phyloP scores from a whole-genome alignment of 208 protist species.

The Trypanosoma melophagium region DNA sequence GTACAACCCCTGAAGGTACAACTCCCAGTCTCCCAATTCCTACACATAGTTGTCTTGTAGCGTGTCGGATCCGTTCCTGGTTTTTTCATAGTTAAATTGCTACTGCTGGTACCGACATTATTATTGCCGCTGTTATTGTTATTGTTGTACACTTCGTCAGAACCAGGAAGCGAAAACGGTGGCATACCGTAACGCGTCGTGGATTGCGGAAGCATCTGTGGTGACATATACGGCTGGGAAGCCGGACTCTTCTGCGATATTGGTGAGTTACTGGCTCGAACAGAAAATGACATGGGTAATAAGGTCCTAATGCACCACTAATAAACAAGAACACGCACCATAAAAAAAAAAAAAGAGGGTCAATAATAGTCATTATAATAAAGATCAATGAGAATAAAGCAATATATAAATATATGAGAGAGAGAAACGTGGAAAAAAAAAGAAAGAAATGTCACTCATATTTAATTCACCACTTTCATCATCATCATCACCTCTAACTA shows the following conservation, averaged over 20 bases:
- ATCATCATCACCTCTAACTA: constrained; percentile 17
- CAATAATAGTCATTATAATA: too few relatives aligned
- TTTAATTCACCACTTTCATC: not conserved
- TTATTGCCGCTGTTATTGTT: not conserved
- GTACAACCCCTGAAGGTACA: constrained; percentile 78
- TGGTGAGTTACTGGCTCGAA: constrained; percentile 52
- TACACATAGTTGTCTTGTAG: constrained; percentile 87
- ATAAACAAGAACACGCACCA: not conserved
- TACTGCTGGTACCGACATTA: not conserved
- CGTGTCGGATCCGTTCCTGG: constrained; percentile 69
- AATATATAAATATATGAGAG: too few relatives aligned
- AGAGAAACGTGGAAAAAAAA: too few relatives aligned
- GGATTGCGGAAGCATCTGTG: constrained; percentile 32
- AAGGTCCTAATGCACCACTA: not conserved
- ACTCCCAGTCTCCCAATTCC: constrained; percentile 73
- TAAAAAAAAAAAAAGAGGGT: not conserved
- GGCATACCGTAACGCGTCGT: constrained; percentile 23
- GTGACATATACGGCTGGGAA: constrained; percentile 46
- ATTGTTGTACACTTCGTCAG: constrained; percentile 37
- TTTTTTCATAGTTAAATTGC: constrained; percentile 31
- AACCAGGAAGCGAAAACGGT: constrained; percentile 42
- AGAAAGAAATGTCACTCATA: too few relatives aligned
- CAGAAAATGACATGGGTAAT: constrained; percentile 59
- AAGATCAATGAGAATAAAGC: too few relatives aligned
- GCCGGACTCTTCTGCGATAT: constrained; percentile 45